Percentiles rank a stretch among this genome's conserved stretches.
Evolutionary conservation across 2,329 filamentous ascomycete species (phyloP).

Genomic region (Colletotrichum sublineola): DNA sequence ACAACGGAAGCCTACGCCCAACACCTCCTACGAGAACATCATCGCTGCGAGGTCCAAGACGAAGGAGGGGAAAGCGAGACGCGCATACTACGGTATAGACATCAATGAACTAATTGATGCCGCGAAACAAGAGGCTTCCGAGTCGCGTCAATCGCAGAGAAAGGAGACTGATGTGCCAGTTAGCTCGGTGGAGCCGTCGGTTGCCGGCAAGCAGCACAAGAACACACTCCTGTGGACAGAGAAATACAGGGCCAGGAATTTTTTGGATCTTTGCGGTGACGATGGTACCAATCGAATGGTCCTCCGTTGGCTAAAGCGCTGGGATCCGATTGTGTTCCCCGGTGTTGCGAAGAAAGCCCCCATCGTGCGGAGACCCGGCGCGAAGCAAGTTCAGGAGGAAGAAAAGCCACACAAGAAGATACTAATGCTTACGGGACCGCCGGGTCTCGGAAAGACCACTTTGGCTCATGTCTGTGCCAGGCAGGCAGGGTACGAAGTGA

Average conservation of each 20-base stretch:
- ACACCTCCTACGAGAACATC: constrained; percentile 73
- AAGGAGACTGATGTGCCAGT: constrained; percentile 51
- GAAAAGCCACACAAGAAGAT: constrained; percentile 89
- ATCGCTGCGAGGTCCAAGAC: constrained; percentile 76
- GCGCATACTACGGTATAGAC: constrained; percentile 91
- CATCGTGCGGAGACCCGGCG: constrained; percentile 57
- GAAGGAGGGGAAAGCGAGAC: constrained; percentile 76
- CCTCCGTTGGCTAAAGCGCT: constrained; percentile 91
- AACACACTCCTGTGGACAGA: constrained; percentile 88
- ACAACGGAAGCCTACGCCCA: constrained; percentile 61
- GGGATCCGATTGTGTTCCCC: constrained; percentile 94
- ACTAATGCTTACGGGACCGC: constrained; percentile 89
- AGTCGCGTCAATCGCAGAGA: constrained; percentile 46
- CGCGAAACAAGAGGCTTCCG: constrained; percentile 71
- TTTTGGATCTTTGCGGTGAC: constrained; percentile 94
- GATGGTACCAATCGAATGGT: constrained; percentile 93
- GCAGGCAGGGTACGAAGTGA: constrained; percentile 95
- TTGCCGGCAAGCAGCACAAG: constrained; percentile 56
- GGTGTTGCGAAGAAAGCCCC: constrained; percentile 73
- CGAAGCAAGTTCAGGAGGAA: constrained; percentile 62
- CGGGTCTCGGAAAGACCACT: constrained; percentile 95
- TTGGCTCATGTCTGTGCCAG: constrained; percentile 94
- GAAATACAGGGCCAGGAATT: constrained; percentile 93
- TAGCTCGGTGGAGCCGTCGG: constrained; percentile 58
- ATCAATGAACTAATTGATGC: constrained; percentile 86